phyloP scores from a whole-genome alignment of 2,329 filamentous ascomycete genomes.

The Aspergillus ochraceus region DNA sequence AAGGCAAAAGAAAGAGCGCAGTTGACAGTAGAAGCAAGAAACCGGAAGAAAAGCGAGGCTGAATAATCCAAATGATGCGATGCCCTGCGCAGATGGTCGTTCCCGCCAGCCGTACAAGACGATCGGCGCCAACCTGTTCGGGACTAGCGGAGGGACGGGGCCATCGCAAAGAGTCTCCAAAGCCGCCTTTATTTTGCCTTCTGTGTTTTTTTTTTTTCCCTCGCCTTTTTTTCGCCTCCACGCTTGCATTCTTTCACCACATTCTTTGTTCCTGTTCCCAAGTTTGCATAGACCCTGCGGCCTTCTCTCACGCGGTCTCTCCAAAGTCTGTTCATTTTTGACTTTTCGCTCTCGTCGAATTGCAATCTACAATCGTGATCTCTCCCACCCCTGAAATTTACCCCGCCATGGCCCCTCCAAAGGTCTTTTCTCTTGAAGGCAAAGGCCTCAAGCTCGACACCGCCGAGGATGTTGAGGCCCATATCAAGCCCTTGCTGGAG shows the following conservation, averaged over 20 bases:
- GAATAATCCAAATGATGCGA: constrained; percentile 20
- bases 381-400: constrained; percentile 26
- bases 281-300: background rate
- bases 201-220: background rate
- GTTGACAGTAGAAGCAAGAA: background rate
- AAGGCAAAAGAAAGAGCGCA: background rate
- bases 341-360: constrained; percentile 1
- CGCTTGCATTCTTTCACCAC: background rate
- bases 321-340: background rate
- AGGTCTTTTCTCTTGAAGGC: constrained; percentile 82
- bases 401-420: constrained; percentile 54
- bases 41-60: constrained; percentile 8
- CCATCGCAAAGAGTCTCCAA: background rate
- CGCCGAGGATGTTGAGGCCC: constrained; percentile 78
- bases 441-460: constrained; percentile 91
- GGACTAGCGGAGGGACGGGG: constrained; percentile 4
- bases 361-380: constrained; percentile 3
- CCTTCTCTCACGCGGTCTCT: background rate
- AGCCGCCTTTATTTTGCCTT: background rate
- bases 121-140: constrained; percentile 1
- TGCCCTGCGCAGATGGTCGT: constrained; percentile 15
- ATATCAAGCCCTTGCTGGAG: constrained; percentile 73
- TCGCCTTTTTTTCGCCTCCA: background rate
- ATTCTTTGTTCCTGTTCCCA: background rate
- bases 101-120: constrained; percentile 17